phyloP scores from a whole-genome alignment of 1,284 basidiomycete genomes.

The Ustilago sp. region DNA sequence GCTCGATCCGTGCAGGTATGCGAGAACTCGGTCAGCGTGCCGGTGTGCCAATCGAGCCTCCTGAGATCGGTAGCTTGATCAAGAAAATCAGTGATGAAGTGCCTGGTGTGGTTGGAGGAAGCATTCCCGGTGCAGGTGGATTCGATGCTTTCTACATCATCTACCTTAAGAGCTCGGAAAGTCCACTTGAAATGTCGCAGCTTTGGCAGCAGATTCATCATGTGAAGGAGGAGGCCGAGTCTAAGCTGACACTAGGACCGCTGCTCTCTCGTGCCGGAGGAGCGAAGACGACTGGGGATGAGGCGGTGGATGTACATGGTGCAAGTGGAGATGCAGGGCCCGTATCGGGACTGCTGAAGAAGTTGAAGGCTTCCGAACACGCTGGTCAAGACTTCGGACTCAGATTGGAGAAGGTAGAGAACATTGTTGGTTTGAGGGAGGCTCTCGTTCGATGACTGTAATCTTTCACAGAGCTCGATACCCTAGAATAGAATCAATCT shows the following conservation, averaged over 20 bases:
- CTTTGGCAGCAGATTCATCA: constrained; percentile 46
- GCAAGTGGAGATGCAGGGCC: constrained; percentile 4
- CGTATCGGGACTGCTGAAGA: constrained; percentile 72
- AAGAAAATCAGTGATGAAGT: constrained; percentile 79
- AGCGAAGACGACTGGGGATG: constrained; percentile 19
- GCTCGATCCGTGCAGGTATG: constrained; percentile 85
- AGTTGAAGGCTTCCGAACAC: constrained; percentile 64
- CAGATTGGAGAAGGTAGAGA: constrained; percentile 75
- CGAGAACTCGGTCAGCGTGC: constrained; percentile 84
- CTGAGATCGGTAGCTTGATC: constrained; percentile 87
- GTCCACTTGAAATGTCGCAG: constrained; percentile 25
- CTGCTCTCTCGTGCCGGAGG: constrained; percentile 42
- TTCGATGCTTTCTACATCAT: constrained; percentile 97
- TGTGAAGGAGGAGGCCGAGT: constrained; percentile 41
- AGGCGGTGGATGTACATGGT: neutral
- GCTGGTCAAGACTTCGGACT: constrained; percentile 73
- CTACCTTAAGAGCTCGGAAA: constrained; percentile 40
- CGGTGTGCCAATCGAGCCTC: constrained; percentile 89
- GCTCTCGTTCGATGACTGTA: constrained; percentile 54
- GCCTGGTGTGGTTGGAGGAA: constrained; percentile 89
- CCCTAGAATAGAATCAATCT: constrained; percentile 11
- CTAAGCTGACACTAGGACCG: constrained; percentile 35
- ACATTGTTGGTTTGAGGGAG: constrained; percentile 76
- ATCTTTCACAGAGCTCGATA: constrained; percentile 4
- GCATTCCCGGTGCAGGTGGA: constrained; percentile 96